These are phyloP conservation scores for Monosporozyma unispora DNA, from an alignment of 805 yeast genomes.

Conservation along the genomic window DNA sequence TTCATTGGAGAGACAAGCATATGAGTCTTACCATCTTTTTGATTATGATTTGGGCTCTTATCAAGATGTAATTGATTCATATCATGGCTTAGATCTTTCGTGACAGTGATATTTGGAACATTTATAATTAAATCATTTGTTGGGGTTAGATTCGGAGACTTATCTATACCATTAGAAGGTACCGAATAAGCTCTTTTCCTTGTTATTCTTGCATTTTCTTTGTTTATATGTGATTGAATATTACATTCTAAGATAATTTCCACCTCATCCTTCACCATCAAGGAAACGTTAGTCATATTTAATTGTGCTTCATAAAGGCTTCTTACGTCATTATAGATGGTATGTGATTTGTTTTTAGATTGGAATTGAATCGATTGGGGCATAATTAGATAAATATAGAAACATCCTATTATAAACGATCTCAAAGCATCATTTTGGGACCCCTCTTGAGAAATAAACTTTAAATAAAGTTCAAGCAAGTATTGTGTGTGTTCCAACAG, in stretches of 20 bases:
- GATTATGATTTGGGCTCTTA: not conserved
- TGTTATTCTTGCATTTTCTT: constrained; percentile 8
- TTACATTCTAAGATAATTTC: constrained; percentile 21
- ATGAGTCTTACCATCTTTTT: not conserved
- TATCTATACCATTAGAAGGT: constrained; percentile 7
- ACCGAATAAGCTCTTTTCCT: constrained; percentile 31
- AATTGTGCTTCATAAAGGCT: constrained; percentile 31
- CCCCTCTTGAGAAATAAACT: constrained; percentile 9
- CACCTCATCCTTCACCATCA: constrained; percentile 30
- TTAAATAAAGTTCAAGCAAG: constrained; percentile 29
- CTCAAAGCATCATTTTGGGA: constrained; percentile 22
- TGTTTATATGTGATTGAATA: constrained; percentile 10
- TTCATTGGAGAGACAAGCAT: not conserved
- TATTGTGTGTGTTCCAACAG: constrained; percentile 32
- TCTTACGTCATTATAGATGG: constrained; percentile 31
- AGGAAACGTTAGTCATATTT: constrained; percentile 34
- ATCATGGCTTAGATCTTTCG: not conserved
- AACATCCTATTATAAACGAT: constrained; percentile 32
- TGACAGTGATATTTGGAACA: not conserved
- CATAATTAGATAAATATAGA: constrained; percentile 31
- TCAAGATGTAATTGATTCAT: constrained; percentile 5
- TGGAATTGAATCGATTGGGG: constrained; percentile 36
- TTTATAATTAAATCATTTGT: not conserved
- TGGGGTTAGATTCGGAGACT: not conserved
- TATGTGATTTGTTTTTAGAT: constrained; percentile 33